Percentiles rank a stretch among this genome's conserved stretches.
phyloP scores from a whole-genome alignment of 345 rosid species.

The Mercurialis annua region DNA sequence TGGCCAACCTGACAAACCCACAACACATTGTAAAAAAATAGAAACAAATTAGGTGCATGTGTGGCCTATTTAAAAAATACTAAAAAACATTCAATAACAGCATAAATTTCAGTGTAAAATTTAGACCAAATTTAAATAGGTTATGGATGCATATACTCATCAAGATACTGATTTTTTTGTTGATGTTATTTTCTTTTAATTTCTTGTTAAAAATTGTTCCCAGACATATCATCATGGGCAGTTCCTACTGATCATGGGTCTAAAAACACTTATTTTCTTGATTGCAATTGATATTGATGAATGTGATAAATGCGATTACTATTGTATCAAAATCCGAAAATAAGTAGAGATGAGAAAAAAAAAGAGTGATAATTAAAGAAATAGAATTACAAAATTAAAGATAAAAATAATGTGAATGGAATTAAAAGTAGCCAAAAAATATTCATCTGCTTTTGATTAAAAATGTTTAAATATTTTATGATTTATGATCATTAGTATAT shows the following conservation, averaged over 20 bases:
- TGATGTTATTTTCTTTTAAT: too few species aligned
- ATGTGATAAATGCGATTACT: too few species aligned
- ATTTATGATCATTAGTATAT: not conserved
- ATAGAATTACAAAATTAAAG: too few species aligned
- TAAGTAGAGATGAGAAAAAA: not conserved
- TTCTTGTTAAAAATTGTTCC: not conserved
- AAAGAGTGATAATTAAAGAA: too few species aligned
- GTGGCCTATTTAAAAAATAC: not conserved
- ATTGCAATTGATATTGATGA: too few species aligned
- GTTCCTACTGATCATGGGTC: constrained; percentile 32
- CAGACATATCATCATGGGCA: constrained; percentile 35
- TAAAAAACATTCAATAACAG: constrained; percentile 20
- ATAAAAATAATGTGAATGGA: too few species aligned
- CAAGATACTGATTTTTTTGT: not conserved
- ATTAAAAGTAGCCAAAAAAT: too few species aligned
- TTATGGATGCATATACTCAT: constrained; percentile 28
- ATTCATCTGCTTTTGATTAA: too few species aligned
- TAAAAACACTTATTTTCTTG: constrained; percentile 4
- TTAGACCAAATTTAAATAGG: constrained; percentile 24
- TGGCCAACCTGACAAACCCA: constrained; percentile 42
- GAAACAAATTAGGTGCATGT: constrained; percentile 3
- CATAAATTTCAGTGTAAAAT: constrained; percentile 31
- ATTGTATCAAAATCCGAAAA: too few species aligned
- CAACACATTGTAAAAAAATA: constrained; percentile 4
- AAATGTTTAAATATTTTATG: too few species aligned